A percentile compares a stretch with the other conserved stretches of the same genome.
phyloP scores from a whole-genome alignment of 257 asterid species.

The Plantago ovata region DNA sequence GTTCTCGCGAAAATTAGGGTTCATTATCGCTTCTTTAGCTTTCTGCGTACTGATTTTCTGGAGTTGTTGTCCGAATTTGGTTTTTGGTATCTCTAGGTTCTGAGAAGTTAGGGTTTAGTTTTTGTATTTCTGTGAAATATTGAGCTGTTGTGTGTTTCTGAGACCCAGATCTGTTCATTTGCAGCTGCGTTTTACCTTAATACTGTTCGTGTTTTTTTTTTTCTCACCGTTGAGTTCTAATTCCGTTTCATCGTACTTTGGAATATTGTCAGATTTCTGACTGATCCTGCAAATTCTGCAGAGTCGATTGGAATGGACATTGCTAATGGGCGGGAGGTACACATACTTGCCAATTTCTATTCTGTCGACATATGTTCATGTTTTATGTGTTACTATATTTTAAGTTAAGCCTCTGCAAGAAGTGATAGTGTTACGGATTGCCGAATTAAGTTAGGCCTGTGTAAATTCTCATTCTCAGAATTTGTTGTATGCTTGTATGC shows the following conservation, averaged over 20 bases:
- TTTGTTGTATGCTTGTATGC: not conserved
- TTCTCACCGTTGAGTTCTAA: not conserved
- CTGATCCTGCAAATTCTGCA: conserved; percentile 19
- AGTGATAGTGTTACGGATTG: not conserved
- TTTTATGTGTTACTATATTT: conserved; percentile 7
- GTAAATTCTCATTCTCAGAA: not conserved
- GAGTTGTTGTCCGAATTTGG: too few relatives aligned
- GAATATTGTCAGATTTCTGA: conserved; percentile 18
- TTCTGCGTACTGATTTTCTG: too few relatives aligned
- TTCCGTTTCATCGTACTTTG: conserved; percentile 4
- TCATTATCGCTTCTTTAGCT: too few relatives aligned
- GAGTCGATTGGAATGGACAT: conserved; percentile 25
- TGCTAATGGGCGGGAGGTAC: conserved; percentile 29
- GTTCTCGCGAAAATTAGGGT: too few relatives aligned
- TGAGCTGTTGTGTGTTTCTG: too few relatives aligned
- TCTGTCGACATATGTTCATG: conserved; percentile 11
- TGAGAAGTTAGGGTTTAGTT: too few relatives aligned
- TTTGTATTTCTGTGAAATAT: too few relatives aligned
- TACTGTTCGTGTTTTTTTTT: not conserved
- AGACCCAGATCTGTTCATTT: too few relatives aligned
- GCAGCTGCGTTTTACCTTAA: too few relatives aligned
- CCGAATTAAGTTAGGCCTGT: not conserved
- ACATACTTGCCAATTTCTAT: conserved; percentile 8
- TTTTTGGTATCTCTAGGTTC: too few relatives aligned
- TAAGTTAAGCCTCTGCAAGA: conserved; percentile 8